Evolutionary conservation across 106 monocot species (phyloP), one percentile per base, ranked within the genome.

Genomic region (Dendrobium chrysotoxum): DNA sequence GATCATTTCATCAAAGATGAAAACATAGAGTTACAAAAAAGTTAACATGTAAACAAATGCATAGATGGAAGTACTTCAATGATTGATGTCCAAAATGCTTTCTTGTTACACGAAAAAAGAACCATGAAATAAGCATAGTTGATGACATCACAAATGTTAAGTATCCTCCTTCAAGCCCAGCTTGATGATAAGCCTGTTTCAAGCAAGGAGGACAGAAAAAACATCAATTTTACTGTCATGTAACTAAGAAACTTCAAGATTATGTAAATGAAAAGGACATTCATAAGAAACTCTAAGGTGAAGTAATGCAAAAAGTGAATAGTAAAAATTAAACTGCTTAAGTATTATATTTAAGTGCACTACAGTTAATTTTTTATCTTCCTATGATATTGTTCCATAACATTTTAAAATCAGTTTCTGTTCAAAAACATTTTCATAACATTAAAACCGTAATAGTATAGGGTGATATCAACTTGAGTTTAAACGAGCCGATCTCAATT

Each of bases 141-240:
- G 79, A 64, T 61, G 92, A 86, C 73, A 89, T 86, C 31, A 93
- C 72, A 84, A 72, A 93, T 75, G 99, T 88, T 87, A 99, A 81
- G 83, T 87, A 93, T 80, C 95, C 99, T 87, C 95, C 95, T 79
- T 90, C 84, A 23, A 99, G 78, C 28, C 95, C 95, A 79, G 86
- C 78, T 21, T 91, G 35, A 30, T 86, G 65, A 87, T 88, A 99
- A 76, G 55, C 95, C 99, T 99, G 88, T n/a, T 75, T 74, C 41
- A 41, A 74, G n/a, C 15, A 18, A 41, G 28, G 4, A 20, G 41
- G 4, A 70, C 70, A 15, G 70, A 31, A 70, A 35, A 50, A 35
- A 70, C 70, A 35, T 30, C 13, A 70, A 70, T 30, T 30, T 70
- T 23, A 35, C 28, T 70, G 70, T 35, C 28, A 28, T 70, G 28